Percentiles rank a stretch among this genome's conserved stretches.
Conservation (phyloP, 148 eudicot genomes). For the Dianthus caryophyllus region DNA sequence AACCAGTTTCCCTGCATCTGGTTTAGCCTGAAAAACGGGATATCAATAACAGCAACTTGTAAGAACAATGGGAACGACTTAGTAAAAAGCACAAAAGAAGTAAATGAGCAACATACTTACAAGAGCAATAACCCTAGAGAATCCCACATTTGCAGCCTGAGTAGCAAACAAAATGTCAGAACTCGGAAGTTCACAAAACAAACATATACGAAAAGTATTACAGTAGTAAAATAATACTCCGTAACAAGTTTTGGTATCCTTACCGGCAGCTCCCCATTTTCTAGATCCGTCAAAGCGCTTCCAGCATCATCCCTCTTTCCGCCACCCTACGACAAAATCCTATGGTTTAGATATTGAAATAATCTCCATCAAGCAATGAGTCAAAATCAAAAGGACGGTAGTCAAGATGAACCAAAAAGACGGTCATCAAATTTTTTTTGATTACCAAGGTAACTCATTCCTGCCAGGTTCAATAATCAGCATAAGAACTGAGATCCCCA, state of each 20-base stretch:
- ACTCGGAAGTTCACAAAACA: slow-evolving; percentile 23
- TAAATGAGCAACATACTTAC: slow-evolving; percentile 39
- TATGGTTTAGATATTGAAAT: not conserved
- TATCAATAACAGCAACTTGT: not conserved
- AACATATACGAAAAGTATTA: not conserved
- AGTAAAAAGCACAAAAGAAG: not conserved
- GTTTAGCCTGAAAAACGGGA: slow-evolving; percentile 60
- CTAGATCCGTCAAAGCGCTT: slow-evolving; percentile 56
- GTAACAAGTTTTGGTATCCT: slow-evolving; percentile 1
- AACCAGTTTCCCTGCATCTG: slow-evolving; percentile 64
- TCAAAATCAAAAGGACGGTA: no score
- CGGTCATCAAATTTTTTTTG: not conserved
- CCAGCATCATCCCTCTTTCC: slow-evolving; percentile 39
- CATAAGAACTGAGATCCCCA: not conserved
- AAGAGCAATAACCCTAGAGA: slow-evolving; percentile 62
- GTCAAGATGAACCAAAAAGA: not conserved
- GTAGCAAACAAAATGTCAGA: slow-evolving; percentile 25
- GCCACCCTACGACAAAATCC: slow-evolving; percentile 25
- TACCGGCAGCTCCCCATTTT: slow-evolving; percentile 74
- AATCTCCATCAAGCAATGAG: not conserved
- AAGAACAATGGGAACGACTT: not conserved
- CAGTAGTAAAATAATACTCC: not conserved
- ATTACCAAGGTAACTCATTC: not conserved
- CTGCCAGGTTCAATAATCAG: not conserved
- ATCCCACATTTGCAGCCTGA: slow-evolving; percentile 83